A percentile compares a stretch with the other conserved stretches of the same genome.
These are phyloP conservation scores for Diplosphaera chodatii DNA, from an alignment of 139 green algal species.

Conservation along the genomic window DNA sequence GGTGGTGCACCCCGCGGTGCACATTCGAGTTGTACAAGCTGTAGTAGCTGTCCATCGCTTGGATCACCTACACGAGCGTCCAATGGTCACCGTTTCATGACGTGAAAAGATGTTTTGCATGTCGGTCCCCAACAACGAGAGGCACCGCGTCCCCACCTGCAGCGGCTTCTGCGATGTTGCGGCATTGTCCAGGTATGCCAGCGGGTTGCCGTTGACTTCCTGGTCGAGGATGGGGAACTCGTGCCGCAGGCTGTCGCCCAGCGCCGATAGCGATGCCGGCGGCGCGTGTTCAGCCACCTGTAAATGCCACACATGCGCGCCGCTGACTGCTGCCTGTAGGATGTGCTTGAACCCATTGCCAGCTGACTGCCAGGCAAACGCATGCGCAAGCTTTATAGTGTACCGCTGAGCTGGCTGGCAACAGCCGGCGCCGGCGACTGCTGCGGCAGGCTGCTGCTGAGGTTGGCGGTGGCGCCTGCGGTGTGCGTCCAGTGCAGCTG, in stretches of 20 bases:
- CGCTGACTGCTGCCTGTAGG: no score
- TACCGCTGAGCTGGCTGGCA: neutral
- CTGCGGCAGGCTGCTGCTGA: neutral
- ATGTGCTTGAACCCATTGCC: no score
- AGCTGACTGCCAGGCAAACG: no score
- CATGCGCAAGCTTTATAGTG: no score
- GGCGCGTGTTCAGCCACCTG: neutral
- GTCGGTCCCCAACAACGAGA: no score
- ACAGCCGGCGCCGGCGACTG: neutral
- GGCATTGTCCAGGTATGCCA: slow-evolving; percentile 97
- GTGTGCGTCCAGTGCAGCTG: neutral
- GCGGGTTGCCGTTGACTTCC: slow-evolving; percentile 65
- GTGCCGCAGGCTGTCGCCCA: slow-evolving; percentile 31
- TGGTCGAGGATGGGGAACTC: slow-evolving; percentile 88
- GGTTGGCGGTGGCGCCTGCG: no score
- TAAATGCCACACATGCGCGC: no score
- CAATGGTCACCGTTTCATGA: no score
- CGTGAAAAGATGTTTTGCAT: no score
- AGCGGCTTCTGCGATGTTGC: slow-evolving; percentile 94
- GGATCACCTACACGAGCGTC: slow-evolving; percentile 16
- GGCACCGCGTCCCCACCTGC: slow-evolving; percentile 38
- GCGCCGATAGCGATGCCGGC: neutral
- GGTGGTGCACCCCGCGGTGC: slow-evolving; percentile 86
- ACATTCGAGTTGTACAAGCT: slow-evolving; percentile 91
- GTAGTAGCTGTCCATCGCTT: slow-evolving; percentile 48